A percentile compares a stretch with the other conserved stretches of the same genome.
Evolutionary conservation across 2,329 filamentous ascomycete species (phyloP).

Genomic region (Scytalidium lignicola): DNA sequence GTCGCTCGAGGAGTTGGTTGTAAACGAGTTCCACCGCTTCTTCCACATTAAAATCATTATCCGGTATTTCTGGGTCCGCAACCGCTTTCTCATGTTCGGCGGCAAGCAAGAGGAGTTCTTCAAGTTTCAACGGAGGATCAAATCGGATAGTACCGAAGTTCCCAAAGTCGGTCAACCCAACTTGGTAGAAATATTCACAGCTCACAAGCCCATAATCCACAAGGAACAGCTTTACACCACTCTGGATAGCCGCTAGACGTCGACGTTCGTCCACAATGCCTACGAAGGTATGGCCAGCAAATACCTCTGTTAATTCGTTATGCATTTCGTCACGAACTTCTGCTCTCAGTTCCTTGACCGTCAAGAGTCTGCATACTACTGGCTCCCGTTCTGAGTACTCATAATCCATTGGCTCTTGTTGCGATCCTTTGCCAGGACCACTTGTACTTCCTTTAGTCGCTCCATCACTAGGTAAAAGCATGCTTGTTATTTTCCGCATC

Average conservation of each 20-base stretch:
- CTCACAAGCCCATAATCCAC: conserved; percentile 86
- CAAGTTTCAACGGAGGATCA: conserved; percentile 66
- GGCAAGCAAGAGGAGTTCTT: conserved; percentile 66
- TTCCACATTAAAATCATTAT: conserved; percentile 58
- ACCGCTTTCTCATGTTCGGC: conserved; percentile 63
- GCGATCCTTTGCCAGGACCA: conserved; percentile 13
- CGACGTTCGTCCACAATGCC: conserved; percentile 84
- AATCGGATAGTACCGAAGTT: conserved; percentile 88
- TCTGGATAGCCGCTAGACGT: conserved; percentile 87
- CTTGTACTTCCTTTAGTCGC: conserved; percentile 27
- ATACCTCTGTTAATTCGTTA: conserved; percentile 77
- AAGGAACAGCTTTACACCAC: conserved; percentile 85
- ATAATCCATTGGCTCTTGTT: conserved; percentile 52
- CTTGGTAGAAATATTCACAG: conserved; percentile 91
- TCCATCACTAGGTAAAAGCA: conserved; percentile 62
- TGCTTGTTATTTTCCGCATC: conserved; percentile 90
- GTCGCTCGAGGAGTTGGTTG: conserved; percentile 64
- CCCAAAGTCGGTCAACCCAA: conserved; percentile 90
- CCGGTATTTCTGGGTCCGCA: conserved; percentile 21
- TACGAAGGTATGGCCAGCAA: conserved; percentile 86
- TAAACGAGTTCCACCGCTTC: conserved; percentile 62
- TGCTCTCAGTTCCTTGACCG: conserved; percentile 77
- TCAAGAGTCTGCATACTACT: conserved; percentile 69
- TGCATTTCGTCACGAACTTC: conserved; percentile 79
- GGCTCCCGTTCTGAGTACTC: conserved; percentile 65